A percentile compares a stretch with the other conserved stretches of the same genome.
Evolutionary conservation across 2,329 filamentous ascomycete species (phyloP).

Genomic region (Annulohypoxylon truncatum): DNA sequence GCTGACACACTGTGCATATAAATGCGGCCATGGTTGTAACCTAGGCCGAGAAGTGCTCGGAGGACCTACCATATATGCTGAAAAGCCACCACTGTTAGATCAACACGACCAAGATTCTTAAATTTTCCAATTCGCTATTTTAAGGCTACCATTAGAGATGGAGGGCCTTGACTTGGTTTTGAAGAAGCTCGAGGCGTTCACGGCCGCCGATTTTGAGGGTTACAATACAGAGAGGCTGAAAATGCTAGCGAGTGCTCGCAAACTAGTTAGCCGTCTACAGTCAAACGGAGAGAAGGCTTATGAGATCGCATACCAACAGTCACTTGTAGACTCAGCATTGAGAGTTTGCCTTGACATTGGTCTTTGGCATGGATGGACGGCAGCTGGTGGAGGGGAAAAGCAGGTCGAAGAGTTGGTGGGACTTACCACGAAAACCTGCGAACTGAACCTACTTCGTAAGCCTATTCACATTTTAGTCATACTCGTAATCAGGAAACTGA

Average conservation of each 20-base stretch:
- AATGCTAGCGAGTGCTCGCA: constrained; percentile 37
- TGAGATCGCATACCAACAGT: constrained; percentile 34
- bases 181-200: constrained; percentile 24
- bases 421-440: constrained; percentile 33
- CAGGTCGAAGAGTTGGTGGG: constrained; percentile 34
- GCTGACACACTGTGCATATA: neutral
- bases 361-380: constrained; percentile 42
- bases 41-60: neutral
- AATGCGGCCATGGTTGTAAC: constrained; percentile 2
- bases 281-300: constrained; percentile 39
- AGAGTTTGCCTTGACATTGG: constrained; percentile 40
- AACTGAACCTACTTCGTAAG: constrained; percentile 43
- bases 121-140: neutral
- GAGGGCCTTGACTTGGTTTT: neutral
- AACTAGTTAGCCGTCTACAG: constrained; percentile 39
- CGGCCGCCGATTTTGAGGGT: constrained; percentile 30
- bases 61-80: neutral
- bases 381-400: constrained; percentile 32
- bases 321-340: constrained; percentile 38
- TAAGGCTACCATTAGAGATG: neutral
- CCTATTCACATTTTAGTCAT: neutral
- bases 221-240: constrained; percentile 36
- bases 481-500: neutral
- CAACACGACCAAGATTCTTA: neutral
- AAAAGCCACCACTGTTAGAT: neutral